Conservation (phyloP, 768 basidiomycete species). For the Crepidotus variabilis region DNA sequence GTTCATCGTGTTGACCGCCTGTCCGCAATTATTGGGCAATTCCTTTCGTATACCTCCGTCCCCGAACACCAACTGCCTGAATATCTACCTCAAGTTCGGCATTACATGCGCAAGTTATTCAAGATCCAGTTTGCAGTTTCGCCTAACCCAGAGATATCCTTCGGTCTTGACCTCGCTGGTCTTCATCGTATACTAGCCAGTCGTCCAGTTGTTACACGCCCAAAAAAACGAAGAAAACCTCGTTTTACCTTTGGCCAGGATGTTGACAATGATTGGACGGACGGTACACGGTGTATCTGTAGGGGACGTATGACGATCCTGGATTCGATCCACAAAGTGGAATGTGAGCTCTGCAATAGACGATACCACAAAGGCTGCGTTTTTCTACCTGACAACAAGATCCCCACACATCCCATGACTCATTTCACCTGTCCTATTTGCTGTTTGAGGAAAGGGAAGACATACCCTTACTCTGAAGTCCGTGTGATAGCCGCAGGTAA, state of each 20-base stretch:
- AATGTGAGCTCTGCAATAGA: conserved; percentile 63
- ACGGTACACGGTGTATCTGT: conserved; percentile 80
- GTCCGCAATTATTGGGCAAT: conserved; percentile 72
- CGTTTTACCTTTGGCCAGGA: conserved; percentile 78
- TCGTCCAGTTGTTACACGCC: conserved; percentile 45
- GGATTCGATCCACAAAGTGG: conserved; percentile 56
- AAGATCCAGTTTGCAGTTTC: conserved; percentile 88
- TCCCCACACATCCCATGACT: conserved; percentile 20
- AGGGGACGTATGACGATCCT: conserved; percentile 63
- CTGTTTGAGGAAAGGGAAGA: conserved; percentile 66
- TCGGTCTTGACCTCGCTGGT: conserved; percentile 78
- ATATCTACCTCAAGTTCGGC: conserved; percentile 78
- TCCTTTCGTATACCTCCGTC: conserved; percentile 68
- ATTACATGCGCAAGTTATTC: conserved; percentile 89
- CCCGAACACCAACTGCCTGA: conserved; percentile 70
- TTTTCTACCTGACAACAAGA: conserved; percentile 55
- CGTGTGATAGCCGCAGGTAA: conserved; percentile 54
- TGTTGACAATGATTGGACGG: conserved; percentile 65
- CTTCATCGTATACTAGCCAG: conserved; percentile 78
- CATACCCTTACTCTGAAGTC: conserved; percentile 73
- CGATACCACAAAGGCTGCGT: conserved; percentile 75
- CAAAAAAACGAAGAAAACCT: conserved; percentile 55
- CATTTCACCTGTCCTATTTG: conserved; percentile 75
- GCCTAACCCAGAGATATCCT: conserved; percentile 76
- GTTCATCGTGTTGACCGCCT: conserved; percentile 78